Evolutionary conservation across 73 alveolate genomes (phyloP), one percentile per base, ranked within the genome.

Genomic region (Blepharisma stoltei): DNA sequence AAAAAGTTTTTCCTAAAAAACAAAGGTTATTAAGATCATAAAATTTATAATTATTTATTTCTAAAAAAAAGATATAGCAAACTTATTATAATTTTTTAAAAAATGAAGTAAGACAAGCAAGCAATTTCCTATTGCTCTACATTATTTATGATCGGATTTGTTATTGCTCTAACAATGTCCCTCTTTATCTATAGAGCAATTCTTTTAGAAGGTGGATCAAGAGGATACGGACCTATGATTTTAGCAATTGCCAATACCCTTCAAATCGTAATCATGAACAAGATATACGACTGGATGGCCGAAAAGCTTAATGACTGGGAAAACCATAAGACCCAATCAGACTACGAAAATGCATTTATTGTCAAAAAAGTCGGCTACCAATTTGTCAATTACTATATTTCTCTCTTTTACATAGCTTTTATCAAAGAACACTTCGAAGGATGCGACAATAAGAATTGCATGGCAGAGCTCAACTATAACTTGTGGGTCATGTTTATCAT

Each of bases 361-460:
- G 67, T 52, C 18, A 81, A 81, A 27, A 71, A 50, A 18, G 78
- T 81, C 27, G 47, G 78, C 6, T 81, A 69, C 55, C 80, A 48
- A 78, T 81, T 81, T 50, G 88, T 81, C 53, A 81, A 81, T 65
- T 23, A 76, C 46, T 81, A 25, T 47, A 76, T 71, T 21, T 73
- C 84, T 45, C 73, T 81, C 7, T 81, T 73, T 54, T 81, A 81
- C 65, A 81, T 81, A 0, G 88, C 88, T 1, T 81, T 81, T 41
- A 48, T 81, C 5, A 81, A 81, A 46, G 55, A 78, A 43, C 55
- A 52, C 21, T 76, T 18, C 20, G 88, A 81, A 43, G 88, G 88
- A 6, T 81, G 88, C 45, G 83, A 70, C 20, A 50, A 79, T 21
- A 11, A 44, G 0, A 14, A 69, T 25, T 69, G 79, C 5, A 44